phyloP scores from a whole-genome alignment of 331 rosid species.

The Rhamnella rubrinervis region DNA sequence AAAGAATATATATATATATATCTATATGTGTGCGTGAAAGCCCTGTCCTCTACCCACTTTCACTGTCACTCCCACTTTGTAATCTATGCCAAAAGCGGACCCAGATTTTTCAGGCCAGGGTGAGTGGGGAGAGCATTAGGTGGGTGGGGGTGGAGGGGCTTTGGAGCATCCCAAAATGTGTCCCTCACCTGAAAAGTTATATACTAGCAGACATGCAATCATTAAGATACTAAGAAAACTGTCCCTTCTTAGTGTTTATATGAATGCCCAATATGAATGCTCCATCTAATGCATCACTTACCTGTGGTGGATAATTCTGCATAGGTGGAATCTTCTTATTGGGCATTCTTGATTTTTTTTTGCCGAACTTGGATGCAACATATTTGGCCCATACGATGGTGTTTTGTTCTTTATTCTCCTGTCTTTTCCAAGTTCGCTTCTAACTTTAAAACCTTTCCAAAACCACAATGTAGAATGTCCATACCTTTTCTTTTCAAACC shows the following conservation, averaged over 20 bases:
- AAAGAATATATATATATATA: conserved; percentile 19
- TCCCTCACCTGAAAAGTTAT: conserved; percentile 27
- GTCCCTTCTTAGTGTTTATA: no score
- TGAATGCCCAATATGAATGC: conserved; percentile 17
- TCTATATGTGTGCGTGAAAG: conserved; percentile 6
- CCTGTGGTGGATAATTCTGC: no score
- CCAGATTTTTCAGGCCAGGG: conserved; percentile 26
- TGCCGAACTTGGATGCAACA: no score
- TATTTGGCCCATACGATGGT: no score
- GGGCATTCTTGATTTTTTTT: no score
- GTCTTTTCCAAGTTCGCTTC: no score
- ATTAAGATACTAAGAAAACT: conserved; percentile 11
- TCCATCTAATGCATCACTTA: background rate
- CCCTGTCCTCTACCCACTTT: conserved; percentile 24
- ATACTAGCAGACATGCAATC: conserved; percentile 29
- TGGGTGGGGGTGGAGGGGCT: background rate
- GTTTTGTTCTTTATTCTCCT: no score
- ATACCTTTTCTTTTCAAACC: no score
- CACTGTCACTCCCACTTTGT: conserved; percentile 26
- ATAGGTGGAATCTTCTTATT: no score
- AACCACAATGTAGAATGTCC: no score
- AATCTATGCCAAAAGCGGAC: conserved; percentile 42
- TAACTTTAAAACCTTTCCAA: no score
- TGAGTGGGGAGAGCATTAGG: conserved; percentile 64
- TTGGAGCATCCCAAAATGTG: conserved; percentile 46